These are phyloP conservation scores for Aspergillus candidus DNA, from an alignment of 2,329 filamentous ascomycete species.

Conservation along the genomic window DNA sequence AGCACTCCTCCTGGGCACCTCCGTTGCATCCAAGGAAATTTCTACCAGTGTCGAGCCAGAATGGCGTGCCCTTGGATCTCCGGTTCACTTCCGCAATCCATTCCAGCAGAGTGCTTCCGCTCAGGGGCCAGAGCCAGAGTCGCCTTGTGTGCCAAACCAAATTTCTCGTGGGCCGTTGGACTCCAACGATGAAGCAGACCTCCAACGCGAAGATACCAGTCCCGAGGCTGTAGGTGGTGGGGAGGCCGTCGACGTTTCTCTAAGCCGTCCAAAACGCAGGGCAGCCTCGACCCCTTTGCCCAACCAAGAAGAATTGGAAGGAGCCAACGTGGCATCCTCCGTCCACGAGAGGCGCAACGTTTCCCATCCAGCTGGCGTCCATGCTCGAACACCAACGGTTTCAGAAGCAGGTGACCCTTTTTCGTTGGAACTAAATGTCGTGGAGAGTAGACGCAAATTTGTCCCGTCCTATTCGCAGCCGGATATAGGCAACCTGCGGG, in stretches of 20 bases:
- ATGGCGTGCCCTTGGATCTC: constrained; percentile 15
- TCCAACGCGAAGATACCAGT: constrained; percentile 17
- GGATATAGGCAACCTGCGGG: constrained; percentile 16
- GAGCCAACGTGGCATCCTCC: constrained; percentile 18
- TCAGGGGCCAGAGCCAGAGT: constrained; percentile 3
- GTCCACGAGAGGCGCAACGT: constrained; percentile 34
- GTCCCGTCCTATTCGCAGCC: constrained; percentile 21
- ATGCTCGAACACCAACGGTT: constrained; percentile 29
- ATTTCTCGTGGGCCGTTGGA: constrained; percentile 13
- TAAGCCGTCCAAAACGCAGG: constrained; percentile 25
- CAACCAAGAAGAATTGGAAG: constrained; percentile 22
- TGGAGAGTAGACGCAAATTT: constrained; percentile 9
- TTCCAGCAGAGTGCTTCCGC: constrained; percentile 17
- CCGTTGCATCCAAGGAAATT: constrained; percentile 22
- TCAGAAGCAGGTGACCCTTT: constrained; percentile 21
- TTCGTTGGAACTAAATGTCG: constrained; percentile 10
- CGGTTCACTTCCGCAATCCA: constrained; percentile 29
- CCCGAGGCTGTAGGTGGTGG: constrained; percentile 21
- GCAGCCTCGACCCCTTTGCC: constrained; percentile 26
- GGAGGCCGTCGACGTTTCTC: constrained; percentile 27
- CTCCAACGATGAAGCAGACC: constrained; percentile 18
- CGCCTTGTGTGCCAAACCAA: constrained; percentile 7
- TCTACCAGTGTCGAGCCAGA: constrained; percentile 21
- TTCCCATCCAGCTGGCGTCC: constrained; percentile 33
- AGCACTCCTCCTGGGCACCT: constrained; percentile 44